Percentiles rank a stretch among this genome's conserved stretches.
phyloP scores from a whole-genome alignment of 768 basidiomycete genomes.

The Filobasidium wieringae region DNA sequence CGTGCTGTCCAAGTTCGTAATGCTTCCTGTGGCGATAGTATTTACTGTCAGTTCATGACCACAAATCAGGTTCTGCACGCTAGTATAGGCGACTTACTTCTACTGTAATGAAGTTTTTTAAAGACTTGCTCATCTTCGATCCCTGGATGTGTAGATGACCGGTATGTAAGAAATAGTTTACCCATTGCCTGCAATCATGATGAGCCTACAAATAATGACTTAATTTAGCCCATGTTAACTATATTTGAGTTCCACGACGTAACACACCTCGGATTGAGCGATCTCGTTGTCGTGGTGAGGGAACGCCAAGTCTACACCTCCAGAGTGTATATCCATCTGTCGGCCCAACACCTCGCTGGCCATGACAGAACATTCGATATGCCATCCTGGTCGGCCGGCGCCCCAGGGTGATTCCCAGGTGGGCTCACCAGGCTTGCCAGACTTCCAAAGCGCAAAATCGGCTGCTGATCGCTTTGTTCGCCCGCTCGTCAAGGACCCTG shows the following conservation, averaged over 20 bases:
- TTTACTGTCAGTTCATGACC: too few relatives aligned
- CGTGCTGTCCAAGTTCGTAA: conserved; percentile 68
- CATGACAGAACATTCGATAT: conserved; percentile 99
- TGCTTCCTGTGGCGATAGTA: conserved; percentile 65
- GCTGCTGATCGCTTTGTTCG: conserved; percentile 63
- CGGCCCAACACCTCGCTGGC: conserved; percentile 78
- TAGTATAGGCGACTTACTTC: conserved; percentile 30
- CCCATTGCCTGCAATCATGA: conserved; percentile 83
- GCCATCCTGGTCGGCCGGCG: conserved; percentile 90
- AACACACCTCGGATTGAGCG: conserved; percentile 75
- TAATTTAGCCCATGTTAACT: not conserved
- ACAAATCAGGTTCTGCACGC: too few relatives aligned
- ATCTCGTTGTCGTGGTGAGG: conserved; percentile 99
- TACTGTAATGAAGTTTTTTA: conserved; percentile 98
- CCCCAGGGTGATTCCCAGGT: conserved; percentile 97
- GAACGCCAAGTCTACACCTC: conserved; percentile 93
- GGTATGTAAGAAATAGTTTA: conserved; percentile 97
- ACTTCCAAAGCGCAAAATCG: conserved; percentile 98
- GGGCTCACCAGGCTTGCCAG: conserved; percentile 89
- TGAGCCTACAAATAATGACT: conserved; percentile 54
- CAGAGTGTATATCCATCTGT: conserved; percentile 94
- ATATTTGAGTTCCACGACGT: not conserved
- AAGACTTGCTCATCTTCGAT: conserved; percentile 95
- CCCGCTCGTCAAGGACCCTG: conserved; percentile 49
- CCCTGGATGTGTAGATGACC: conserved; percentile 98